Base-by-base conservation (phyloP, 1,139 yeast species). In the Candida sanyaensis region DNA sequence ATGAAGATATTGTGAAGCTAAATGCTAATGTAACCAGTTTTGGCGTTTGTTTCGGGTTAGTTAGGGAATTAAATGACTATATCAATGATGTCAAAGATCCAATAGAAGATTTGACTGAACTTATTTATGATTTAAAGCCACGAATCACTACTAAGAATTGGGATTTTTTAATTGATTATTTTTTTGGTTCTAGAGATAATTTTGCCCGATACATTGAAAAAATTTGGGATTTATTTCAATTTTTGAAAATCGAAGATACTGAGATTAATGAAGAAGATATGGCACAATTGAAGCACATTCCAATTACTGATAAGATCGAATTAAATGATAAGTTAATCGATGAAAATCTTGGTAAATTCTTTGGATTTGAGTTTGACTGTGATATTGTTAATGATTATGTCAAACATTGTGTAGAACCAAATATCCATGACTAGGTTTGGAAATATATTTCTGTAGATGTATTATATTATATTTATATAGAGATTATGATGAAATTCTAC, bases 121-220 rank as follows among this genome's bases (percentile, higher is more conserved):
- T 54, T 27, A 28, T 53, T 6, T 34, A 43, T 31, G 41, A 46
- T 24, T 40, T 61, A 30, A 46, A 46, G 31, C 13, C 46, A 2
- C 50, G 50, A 28, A 33, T 60, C 7, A 32, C 51, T 10, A 17
- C 28, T 1, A 44, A 34, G 6, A 43, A 51, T 29, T 58, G 62
- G 58, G 55, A 55, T n/a, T 42, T 58, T 23, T 53, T 66, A 30
- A 46, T 62, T 11, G 57, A 66, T 44, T 44, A 51, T 12, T 63
- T 58, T 49, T 69, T 67, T 54, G 76, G 75, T 1, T 65, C 71
- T 32, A 53, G 53, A 43, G 68, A 63, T n/a, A 63, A 64, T 39
- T 56, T 68, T 46, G 48, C 52, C 6, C 50, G 60, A 37, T 70
- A 71, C 46, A 49, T 61, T 10, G 64, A 58, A 32, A 64, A 61